phyloP scores from a whole-genome alignment of 345 rosid species.

The Excoecaria cochinchinensis region DNA sequence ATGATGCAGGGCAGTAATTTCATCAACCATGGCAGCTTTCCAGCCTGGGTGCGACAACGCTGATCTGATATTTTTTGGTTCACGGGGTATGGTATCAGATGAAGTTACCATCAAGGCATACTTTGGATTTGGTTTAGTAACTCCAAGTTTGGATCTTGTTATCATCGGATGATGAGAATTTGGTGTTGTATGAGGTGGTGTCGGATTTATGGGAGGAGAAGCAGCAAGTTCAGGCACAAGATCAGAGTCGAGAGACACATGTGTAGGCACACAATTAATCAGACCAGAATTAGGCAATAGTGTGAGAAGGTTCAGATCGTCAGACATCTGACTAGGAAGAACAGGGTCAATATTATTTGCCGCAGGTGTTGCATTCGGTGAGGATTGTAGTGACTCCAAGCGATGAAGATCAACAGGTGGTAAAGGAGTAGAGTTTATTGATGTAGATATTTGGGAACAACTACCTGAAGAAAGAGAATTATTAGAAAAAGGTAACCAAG shows the following conservation, averaged over 20 bases:
- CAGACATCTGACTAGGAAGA: no score
- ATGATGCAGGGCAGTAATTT: not conserved
- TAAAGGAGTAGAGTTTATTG: no score
- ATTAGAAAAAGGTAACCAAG: not conserved
- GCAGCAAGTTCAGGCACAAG: no score
- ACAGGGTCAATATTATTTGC: no score
- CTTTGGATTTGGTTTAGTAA: not conserved
- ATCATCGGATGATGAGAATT: not conserved
- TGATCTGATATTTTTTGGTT: not conserved
- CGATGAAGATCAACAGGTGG: no score
- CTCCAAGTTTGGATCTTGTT: not conserved
- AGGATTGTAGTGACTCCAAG: no score
- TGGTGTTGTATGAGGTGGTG: not conserved
- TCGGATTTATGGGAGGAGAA: not conserved
- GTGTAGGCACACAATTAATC: no score
- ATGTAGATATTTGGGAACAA: no score
- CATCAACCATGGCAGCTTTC: not conserved
- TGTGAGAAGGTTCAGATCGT: no score
- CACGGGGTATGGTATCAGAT: rapidly evolving
- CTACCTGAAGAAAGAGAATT: not conserved
- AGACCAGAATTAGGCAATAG: no score
- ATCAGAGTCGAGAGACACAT: no score
- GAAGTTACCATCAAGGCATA: not conserved
- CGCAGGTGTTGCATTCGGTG: no score
- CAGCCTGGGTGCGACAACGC: not conserved